Base-by-base conservation (phyloP, 2,329 filamentous ascomycete species). In the Lachnellula cervina region DNA sequence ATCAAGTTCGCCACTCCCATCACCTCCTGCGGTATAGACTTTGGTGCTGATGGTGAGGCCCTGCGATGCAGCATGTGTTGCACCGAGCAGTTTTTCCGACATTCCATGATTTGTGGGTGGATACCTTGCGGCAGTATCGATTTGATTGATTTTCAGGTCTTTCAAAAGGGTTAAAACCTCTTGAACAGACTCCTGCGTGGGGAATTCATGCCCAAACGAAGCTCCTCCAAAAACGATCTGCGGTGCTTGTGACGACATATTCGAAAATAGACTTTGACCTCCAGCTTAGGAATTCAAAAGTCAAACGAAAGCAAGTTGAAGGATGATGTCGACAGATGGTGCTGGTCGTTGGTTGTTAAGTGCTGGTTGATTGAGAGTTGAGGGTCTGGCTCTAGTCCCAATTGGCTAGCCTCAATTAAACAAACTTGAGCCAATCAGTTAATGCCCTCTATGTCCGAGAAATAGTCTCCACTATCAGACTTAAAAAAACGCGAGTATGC, bases 51-150 rank as follows among this genome's bases (percentile, higher is more conserved):
- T 47, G 2, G 16, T 32, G 25, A 59, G 56, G 1, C 56, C 59
- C 25, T 55, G 46, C 7, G 34, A 17, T 14, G 11, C n/a, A n/a
- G 50, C 56, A 5, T 52, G 25, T 2, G n/a, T 42, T 25, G 48
- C n/a, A 6, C 51, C 56, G 25, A 60, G 49, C 2, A 59, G 23
- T 14, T 32, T 42, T 25, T 60, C 59, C 7, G 59, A 52, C 7
- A 17, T 23, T 19, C 56, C 51, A 5, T 38, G 47, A 19, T 52
- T 54, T 3, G 7, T 25, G 1, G 58, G 49, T 17, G 56, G 56
- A 28, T 60, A 60, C 2, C 53, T 28, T 14, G n/a, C 56, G 28
- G 53, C 53, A 9, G 58, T 59, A 13, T 59, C 58, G 28, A 60
- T 49, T 5, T 49, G 17, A 14, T 4, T 37, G 34, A 59, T 57